Evolutionary conservation across 805 yeast genomes (phyloP), one percentile per base, ranked within the genome.

Genomic region (Metschnikowia kunwiensis): DNA sequence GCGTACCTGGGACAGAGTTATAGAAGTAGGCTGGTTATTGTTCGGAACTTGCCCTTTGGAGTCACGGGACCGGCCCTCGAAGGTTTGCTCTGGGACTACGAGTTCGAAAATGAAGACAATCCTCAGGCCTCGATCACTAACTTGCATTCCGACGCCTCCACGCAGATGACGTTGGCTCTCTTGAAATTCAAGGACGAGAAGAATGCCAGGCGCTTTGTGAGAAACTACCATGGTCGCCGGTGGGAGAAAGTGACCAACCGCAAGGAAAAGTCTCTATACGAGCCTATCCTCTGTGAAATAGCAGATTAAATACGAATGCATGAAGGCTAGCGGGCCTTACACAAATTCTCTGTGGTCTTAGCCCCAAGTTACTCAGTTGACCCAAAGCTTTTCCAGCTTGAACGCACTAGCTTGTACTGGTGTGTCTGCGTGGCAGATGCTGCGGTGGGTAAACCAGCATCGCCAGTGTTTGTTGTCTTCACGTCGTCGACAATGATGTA

Each of bases 401-500:
- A 27, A 12, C 40, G 40, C 12, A 31, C 36, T 12, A 37, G 32
- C 27, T 27, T 37, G 16, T 23, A 37, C n/a, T 22, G 32, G 3
- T 28, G 32, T 5, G 24, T 10, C 5, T 15, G 21, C 6, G 24
- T 6, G 14, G 16, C 30, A 7, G 28, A 12, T 10, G 14, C 38
- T 6, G 14, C 22, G 7, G 18, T n/a, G 4, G 14, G n/a, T n/a
- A n/a, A n/a, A n/a, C n/a, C 16, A n/a, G 30, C 7, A 9, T 21
- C 35, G 16, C 17, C 15, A 2, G 38, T 11, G 19, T 29, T 9
- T 13, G 17, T 11, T 11, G 16, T 24, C 17, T 24, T 31, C 30
- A 18, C 26, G 9, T 38, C 36, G 13, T 80, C 87, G 10, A 77
- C 68, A 24, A 91, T 77, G 10, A 70, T 77, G 57, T 84, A 91